Percentiles rank a stretch among this genome's conserved stretches.
Conservation (phyloP, 257 asterid genomes). For the Salvia miltiorrhiza region DNA sequence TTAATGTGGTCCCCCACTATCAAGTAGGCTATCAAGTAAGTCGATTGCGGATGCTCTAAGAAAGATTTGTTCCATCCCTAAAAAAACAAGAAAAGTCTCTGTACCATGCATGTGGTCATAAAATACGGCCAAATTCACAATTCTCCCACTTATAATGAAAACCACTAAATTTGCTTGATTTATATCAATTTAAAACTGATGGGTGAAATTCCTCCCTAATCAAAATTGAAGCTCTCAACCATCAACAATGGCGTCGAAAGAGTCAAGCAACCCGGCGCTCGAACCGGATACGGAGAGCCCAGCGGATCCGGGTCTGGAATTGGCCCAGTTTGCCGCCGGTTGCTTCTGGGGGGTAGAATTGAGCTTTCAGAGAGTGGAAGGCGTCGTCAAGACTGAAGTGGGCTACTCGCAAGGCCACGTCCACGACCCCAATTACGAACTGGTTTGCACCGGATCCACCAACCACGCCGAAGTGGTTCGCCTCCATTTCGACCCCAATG, state of each 20-base stretch:
- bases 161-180: not conserved
- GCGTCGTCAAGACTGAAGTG: constrained; percentile 79
- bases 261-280: constrained; percentile 52
- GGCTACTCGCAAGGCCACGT: constrained; percentile 77
- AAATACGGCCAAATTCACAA: constrained; percentile 6
- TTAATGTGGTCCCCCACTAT: too few species aligned
- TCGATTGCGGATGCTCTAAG: too few species aligned
- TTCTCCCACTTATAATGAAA: not conserved
- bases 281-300: constrained; percentile 52
- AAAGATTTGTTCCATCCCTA: too few species aligned
- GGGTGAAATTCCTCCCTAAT: too few species aligned
- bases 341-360: constrained; percentile 88
- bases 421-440: constrained; percentile 55
- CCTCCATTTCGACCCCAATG: constrained; percentile 62
- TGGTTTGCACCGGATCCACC: constrained; percentile 68
- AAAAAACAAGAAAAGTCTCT: not conserved
- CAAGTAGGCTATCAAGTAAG: too few species aligned
- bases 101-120: not conserved
- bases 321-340: constrained; percentile 84
- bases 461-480: constrained; percentile 75
- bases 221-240: not conserved
- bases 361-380: constrained; percentile 63
- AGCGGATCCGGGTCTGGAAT: constrained; percentile 42
- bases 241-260: constrained; percentile 35
- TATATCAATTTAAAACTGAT: not conserved